Percentiles rank a stretch among this genome's conserved stretches.
These are phyloP conservation scores for Grosmannia clavigera DNA, from an alignment of 2,329 filamentous ascomycete species.

Conservation along the genomic window DNA sequence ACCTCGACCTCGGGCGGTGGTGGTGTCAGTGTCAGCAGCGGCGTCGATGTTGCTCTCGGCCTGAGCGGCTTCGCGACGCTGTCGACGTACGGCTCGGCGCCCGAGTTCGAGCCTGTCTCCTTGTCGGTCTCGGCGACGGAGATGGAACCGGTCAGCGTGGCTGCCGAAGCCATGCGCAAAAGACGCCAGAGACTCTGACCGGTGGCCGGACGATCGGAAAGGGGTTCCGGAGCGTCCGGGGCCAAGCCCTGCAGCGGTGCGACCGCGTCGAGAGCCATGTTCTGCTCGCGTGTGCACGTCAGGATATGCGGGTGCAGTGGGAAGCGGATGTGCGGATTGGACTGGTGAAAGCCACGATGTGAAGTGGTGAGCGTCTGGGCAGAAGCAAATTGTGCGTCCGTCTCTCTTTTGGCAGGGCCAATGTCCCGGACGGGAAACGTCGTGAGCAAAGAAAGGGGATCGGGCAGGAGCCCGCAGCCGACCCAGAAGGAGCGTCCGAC, in stretches of 20 bases:
- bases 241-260: not conserved
- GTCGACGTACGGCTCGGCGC: not conserved
- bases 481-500: not conserved
- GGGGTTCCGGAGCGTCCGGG: not conserved
- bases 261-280: not conserved
- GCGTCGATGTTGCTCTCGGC: not conserved
- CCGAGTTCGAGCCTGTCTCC: not conserved
- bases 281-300: too few relatives aligned
- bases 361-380: too few relatives aligned
- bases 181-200: not conserved
- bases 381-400: too few relatives aligned
- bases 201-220: too few relatives aligned
- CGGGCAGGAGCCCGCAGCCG: not conserved
- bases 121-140: not conserved
- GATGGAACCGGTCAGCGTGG: not conserved
- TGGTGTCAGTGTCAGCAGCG: not conserved
- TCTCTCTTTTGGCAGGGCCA: too few relatives aligned
- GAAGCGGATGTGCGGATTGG: too few relatives aligned
- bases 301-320: too few relatives aligned
- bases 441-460: not conserved
- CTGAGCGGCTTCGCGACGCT: not conserved
- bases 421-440: too few relatives aligned
- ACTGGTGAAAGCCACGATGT: too few relatives aligned
- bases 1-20: not conserved
- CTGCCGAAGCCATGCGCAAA: not conserved